These are phyloP conservation scores for Tulasnella sp. DNA, from an alignment of 768 basidiomycete genomes.

Conservation along the genomic window DNA sequence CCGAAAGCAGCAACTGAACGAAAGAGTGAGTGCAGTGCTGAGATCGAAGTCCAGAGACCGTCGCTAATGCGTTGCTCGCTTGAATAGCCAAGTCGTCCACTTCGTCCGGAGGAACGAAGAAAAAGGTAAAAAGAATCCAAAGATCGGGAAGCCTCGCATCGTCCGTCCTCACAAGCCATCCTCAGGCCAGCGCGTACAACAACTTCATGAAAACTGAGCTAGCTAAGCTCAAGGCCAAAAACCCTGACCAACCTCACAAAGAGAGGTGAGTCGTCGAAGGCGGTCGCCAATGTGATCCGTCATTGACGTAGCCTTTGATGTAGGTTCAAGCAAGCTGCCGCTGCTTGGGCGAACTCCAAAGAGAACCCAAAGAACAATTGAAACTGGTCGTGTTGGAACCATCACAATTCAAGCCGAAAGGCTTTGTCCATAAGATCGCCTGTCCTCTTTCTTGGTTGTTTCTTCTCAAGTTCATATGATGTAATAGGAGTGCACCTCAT, in stretches of 20 bases:
- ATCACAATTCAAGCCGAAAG: neutral
- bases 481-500: neutral
- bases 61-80: neutral
- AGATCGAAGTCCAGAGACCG: neutral
- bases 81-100: slow-evolving; percentile 10
- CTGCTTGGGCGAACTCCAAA: slow-evolving; percentile 6
- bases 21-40: neutral
- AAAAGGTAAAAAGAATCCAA: neutral
- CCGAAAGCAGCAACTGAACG: slow-evolving; percentile 10
- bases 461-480: neutral
- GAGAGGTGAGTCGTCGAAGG: slow-evolving; percentile 11
- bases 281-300: neutral
- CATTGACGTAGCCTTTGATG: neutral
- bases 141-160: neutral
- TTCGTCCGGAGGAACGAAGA: slow-evolving; percentile 6
- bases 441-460: neutral
- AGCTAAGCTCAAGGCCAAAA: slow-evolving; percentile 17
- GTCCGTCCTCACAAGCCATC: neutral
- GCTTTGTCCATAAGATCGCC: neutral
- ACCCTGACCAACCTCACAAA: slow-evolving; percentile 17
- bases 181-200: slow-evolving; percentile 16
- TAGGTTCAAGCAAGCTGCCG: slow-evolving; percentile 13
- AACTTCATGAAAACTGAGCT: slow-evolving; percentile 18
- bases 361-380: slow-evolving; percentile 13
- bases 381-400: neutral